Evolutionary conservation across 345 rosid species (phyloP).

Genomic region (thale cress (Arabidopsis thaliana)): DNA sequence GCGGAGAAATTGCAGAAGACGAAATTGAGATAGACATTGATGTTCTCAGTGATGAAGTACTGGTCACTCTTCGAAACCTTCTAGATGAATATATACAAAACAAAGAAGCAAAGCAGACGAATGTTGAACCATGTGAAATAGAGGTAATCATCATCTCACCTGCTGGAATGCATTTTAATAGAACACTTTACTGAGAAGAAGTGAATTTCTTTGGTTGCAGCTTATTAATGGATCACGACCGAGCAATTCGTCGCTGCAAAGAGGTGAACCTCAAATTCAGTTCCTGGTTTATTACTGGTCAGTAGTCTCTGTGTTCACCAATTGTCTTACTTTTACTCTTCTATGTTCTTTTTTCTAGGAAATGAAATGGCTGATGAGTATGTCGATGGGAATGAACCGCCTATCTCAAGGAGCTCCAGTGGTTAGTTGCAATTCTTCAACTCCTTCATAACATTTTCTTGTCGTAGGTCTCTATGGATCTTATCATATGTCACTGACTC

Average conservation of each 20-base stretch:
- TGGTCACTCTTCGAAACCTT: constrained; percentile 70
- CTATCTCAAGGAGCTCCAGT: constrained; percentile 63
- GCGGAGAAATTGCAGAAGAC: constrained; percentile 70
- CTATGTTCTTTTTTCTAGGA: constrained; percentile 52
- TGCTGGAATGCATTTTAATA: constrained; percentile 22
- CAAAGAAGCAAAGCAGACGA: constrained; percentile 60
- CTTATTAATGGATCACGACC: constrained; percentile 68
- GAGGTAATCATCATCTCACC: constrained; percentile 60
- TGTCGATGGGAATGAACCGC: constrained; percentile 85
- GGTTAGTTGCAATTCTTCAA: constrained; percentile 47
- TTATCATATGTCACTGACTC: constrained; percentile 17
- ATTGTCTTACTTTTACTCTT: constrained; percentile 13
- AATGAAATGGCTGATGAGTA: constrained; percentile 78
- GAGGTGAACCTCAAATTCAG: constrained; percentile 61
- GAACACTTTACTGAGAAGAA: constrained; percentile 13
- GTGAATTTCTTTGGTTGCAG: constrained; percentile 49
- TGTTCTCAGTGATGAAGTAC: constrained; percentile 79
- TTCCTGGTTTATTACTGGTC: constrained; percentile 20
- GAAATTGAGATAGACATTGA: constrained; percentile 98
- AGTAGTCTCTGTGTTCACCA: constrained; percentile 8
- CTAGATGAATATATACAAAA: constrained; percentile 69
- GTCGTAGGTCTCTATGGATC: constrained; percentile 11
- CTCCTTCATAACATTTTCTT: constrained; percentile 14
- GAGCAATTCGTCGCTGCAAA: constrained; percentile 80
- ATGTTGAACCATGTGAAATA: constrained; percentile 80